Base-by-base conservation (phyloP, 176 grass and related monocot genomes). In the Leersia perrieri region DNA sequence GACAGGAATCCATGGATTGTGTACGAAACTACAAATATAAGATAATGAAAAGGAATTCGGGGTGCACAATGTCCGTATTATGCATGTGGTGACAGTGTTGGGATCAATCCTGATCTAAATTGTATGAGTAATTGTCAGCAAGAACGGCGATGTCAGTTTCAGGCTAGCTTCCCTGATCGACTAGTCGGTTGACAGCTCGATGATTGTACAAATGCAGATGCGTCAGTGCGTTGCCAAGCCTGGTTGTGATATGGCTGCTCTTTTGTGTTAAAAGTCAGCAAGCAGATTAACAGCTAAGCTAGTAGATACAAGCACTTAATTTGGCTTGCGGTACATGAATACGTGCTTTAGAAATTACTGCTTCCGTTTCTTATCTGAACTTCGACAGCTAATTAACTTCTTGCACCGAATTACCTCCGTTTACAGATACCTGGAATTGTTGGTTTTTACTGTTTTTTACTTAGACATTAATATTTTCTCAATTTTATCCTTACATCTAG, bases 131-230 rank as follows among this genome's bases (percentile, higher is more conserved):
- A 77, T 63, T 63, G 74, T 63, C 58, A 77, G 74, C 58, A 63
- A 77, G 74, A 77, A 63, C 74, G 58, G 74, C 58, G 68, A 44
- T 60, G 33, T 18, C 53, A 29, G 13, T 18, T 62, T 76, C 33
- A 61, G 23, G 26, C 27, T 23, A 57, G 53, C 53, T 57, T 60
- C 18, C 31, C 53, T 9, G 13, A 14, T 61, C 25, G 9, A 61
- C 11, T 20, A 39, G 60, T 58, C 0, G 35, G 60, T 58, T 5
- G 22, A 60, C 72, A 67, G 23, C 33, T 40, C 7, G 36, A 70
- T 70, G 67, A 58, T 25, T 58, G 53, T 58, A 9, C 53, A 58
- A 11, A 1, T 13, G 30, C 15, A 18, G 14, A 33, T 18, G 61
- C 13, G 29, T 30, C 26, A 30, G 28, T 64, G 29, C 2, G 18